These are phyloP conservation scores for Sporothrix luriei DNA, from an alignment of 2,329 filamentous ascomycete genomes.

Conservation along the genomic window DNA sequence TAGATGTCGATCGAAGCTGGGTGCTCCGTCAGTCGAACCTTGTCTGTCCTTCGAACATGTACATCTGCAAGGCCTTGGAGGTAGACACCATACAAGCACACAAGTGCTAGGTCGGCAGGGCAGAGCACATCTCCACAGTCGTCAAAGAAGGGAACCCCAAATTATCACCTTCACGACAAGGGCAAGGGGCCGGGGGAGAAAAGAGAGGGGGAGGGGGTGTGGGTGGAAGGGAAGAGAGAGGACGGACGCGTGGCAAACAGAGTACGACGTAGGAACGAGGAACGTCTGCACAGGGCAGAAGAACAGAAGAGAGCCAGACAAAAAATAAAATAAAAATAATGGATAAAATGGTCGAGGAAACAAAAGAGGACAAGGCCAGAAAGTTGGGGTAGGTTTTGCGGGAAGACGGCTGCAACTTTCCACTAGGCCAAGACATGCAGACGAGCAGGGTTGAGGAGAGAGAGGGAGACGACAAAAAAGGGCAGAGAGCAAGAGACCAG, in stretches of 20 bases:
- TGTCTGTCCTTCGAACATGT: background rate
- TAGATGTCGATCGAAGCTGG: conserved; percentile 20
- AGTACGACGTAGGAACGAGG: background rate
- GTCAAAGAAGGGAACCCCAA: conserved; percentile 22
- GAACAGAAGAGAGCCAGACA: background rate
- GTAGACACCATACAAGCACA: too few relatives aligned
- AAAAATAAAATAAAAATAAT: background rate
- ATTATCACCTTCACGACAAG: conserved; percentile 17
- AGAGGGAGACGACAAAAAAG: background rate
- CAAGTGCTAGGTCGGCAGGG: background rate
- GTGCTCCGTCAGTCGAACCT: background rate
- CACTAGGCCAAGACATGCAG: conserved; percentile 13
- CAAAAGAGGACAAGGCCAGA: too few relatives aligned
- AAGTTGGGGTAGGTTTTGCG: conserved; percentile 14
- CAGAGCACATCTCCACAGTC: conserved; percentile 20
- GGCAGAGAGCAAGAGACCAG: background rate
- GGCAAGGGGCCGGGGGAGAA: background rate
- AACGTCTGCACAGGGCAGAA: conserved; percentile 6
- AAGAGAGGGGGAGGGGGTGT: background rate
- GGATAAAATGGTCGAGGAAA: background rate
- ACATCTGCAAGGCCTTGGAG: background rate
- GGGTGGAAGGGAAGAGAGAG: background rate
- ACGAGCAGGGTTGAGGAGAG: background rate
- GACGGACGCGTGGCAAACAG: background rate
- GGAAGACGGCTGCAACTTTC: conserved; percentile 28